phyloP scores from a whole-genome alignment of 139 green algal genomes.

The Chlamydomonas schloesseri region DNA sequence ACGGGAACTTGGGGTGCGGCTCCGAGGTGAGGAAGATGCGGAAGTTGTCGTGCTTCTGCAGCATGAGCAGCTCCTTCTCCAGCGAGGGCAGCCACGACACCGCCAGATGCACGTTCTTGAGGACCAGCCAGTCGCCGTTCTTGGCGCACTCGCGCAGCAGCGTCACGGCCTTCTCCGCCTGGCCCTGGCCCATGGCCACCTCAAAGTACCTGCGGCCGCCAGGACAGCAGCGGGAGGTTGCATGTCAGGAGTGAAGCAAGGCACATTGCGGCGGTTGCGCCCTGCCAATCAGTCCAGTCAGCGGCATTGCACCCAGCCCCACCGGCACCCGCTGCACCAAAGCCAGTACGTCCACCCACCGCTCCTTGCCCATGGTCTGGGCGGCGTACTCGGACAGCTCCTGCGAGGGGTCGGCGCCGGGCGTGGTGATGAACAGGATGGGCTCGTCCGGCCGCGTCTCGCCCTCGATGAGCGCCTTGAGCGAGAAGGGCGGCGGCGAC shows the following conservation, averaged over 20 bases:
- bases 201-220: constrained; percentile 62
- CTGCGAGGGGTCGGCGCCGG: constrained; percentile 80
- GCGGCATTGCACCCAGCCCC: too few species aligned
- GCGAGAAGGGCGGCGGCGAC: constrained; percentile 56
- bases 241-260: too few species aligned
- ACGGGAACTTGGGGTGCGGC: constrained; percentile 76
- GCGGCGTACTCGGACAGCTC: constrained; percentile 82
- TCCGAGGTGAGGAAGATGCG: constrained; percentile 84
- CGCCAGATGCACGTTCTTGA: constrained; percentile 91
- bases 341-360: too few species aligned
- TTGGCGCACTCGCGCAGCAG: constrained; percentile 79
- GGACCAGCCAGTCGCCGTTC: constrained; percentile 77
- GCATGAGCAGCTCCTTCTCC: constrained; percentile 75
- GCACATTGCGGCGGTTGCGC: too few species aligned
- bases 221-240: too few species aligned
- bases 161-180: constrained; percentile 75
- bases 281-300: too few species aligned
- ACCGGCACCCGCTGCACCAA: too few species aligned
- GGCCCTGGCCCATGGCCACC: constrained; percentile 90
- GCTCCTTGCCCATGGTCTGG: constrained; percentile 47
- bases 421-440: constrained; percentile 83
- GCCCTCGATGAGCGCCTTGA: constrained; percentile 53
- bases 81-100: constrained; percentile 82
- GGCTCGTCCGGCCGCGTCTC: constrained; percentile 59
- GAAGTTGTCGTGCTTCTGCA: constrained; percentile 70